phyloP scores from a whole-genome alignment of 2,329 filamentous ascomycete species.

The Aspergillus amoenus region DNA sequence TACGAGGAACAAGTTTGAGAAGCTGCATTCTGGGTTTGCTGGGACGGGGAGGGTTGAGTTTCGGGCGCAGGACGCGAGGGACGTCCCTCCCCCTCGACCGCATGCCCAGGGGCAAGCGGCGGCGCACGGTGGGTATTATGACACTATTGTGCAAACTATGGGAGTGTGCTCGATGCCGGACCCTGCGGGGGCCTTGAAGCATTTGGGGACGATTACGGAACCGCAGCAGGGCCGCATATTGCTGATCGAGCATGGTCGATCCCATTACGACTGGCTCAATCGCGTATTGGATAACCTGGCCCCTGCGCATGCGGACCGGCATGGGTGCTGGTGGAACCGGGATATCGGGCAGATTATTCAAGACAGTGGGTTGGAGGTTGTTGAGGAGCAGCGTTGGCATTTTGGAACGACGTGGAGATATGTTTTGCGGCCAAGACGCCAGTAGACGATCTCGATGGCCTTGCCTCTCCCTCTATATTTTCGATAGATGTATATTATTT shows the following conservation, averaged over 20 bases:
- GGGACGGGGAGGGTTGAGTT: constrained; percentile 34
- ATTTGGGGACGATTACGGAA: constrained; percentile 41
- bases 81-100: constrained; percentile 12
- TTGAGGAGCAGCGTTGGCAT: constrained; percentile 48
- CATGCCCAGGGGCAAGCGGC: not conserved
- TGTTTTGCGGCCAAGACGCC: constrained; percentile 35
- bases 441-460: not conserved
- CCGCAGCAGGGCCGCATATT: constrained; percentile 43
- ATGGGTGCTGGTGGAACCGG: constrained; percentile 55
- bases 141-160: constrained; percentile 53
- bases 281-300: constrained; percentile 48
- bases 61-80: constrained; percentile 35
- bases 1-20: constrained; percentile 44
- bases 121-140: constrained; percentile 31
- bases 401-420: constrained; percentile 51
- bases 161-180: constrained; percentile 50
- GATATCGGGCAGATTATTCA: constrained; percentile 51
- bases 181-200: constrained; percentile 42
- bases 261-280: constrained; percentile 49
- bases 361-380: constrained; percentile 48
- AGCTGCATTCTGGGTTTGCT: constrained; percentile 34
- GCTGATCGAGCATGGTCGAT: constrained; percentile 51
- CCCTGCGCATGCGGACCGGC: constrained; percentile 48
- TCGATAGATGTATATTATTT: not conserved
- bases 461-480: not conserved